A percentile compares a stretch with the other conserved stretches of the same genome.
These are phyloP conservation scores for Alternaria consortialis DNA, from an alignment of 2,329 filamentous ascomycete genomes.

Conservation along the genomic window DNA sequence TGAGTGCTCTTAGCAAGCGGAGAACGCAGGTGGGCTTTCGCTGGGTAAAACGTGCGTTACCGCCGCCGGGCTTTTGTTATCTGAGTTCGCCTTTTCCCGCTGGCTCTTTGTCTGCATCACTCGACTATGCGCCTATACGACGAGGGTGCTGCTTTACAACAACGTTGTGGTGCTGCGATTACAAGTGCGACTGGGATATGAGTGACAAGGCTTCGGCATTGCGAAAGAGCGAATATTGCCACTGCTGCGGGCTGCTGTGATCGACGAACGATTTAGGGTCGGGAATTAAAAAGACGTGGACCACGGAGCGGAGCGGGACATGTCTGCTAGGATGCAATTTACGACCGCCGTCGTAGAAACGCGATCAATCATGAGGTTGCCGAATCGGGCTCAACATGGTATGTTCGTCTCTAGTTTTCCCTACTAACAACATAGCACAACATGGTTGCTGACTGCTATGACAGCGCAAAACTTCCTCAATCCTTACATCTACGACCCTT, in stretches of 20 bases:
- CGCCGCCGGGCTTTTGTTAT: not conserved
- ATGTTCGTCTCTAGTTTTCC: not conserved
- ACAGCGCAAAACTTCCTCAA: slow-evolving; percentile 38
- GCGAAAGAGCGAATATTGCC: not conserved
- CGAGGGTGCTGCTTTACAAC: slow-evolving; percentile 2
- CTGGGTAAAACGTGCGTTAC: slow-evolving; percentile 13
- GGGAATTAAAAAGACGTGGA: not conserved
- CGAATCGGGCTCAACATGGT: slow-evolving; percentile 4
- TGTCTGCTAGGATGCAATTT: slow-evolving; percentile 2
- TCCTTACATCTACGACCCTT: slow-evolving; percentile 61
- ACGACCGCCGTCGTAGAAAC: not conserved
- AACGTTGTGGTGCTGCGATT: slow-evolving; percentile 1
- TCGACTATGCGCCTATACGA: slow-evolving; percentile 4
- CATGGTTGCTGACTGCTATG: not conserved
- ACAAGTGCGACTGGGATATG: not conserved
- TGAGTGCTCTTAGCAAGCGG: slow-evolving; percentile 19
- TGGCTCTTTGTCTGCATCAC: not conserved
- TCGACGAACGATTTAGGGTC: not conserved
- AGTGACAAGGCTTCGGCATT: not conserved
- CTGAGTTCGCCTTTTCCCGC: not conserved
- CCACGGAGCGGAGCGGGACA: not conserved
- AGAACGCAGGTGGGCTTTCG: slow-evolving; percentile 4
- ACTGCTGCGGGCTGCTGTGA: not conserved
- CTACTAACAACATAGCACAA: not conserved
- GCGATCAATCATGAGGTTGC: slow-evolving; percentile 1